Evolutionary conservation across 768 basidiomycete genomes (phyloP).

Genomic region (Gymnopilus junonius): DNA sequence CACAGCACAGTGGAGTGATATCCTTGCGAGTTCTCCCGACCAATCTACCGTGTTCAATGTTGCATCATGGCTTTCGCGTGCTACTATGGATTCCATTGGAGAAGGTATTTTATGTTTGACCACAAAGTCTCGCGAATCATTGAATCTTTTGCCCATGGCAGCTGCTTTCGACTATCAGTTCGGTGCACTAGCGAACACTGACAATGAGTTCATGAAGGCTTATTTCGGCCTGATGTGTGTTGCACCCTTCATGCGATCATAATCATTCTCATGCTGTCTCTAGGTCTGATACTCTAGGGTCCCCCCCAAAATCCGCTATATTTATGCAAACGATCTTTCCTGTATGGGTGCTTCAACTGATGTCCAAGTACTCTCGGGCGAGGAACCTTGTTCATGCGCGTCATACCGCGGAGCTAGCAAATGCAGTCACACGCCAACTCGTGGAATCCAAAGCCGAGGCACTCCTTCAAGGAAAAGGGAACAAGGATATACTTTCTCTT

Average conservation of each 20-base stretch:
- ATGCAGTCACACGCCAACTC: conserved; percentile 49
- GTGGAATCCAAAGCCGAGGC: conserved; percentile 53
- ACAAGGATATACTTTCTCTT: conserved; percentile 60
- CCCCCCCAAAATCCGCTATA: conserved; percentile 48
- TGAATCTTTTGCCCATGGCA: conserved; percentile 17
- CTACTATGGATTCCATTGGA: conserved; percentile 54
- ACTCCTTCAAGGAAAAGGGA: conserved; percentile 50
- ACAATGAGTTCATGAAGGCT: conserved; percentile 58
- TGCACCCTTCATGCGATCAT: background rate
- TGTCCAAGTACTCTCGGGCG: conserved; percentile 50
- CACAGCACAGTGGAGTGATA: conserved; percentile 54
- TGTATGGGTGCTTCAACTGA: conserved; percentile 45
- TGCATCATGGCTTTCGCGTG: conserved; percentile 52
- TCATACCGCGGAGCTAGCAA: conserved; percentile 46
- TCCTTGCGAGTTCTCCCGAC: conserved; percentile 44
- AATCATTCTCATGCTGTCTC: background rate
- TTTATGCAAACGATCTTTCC: conserved; percentile 56
- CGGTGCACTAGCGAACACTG: conserved; percentile 49
- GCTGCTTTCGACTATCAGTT: conserved; percentile 63
- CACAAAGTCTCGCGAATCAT: background rate
- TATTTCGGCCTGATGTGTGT: conserved; percentile 55
- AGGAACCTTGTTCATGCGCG: conserved; percentile 50
- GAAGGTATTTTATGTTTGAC: conserved; percentile 38
- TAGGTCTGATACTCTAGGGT: conserved; percentile 55
- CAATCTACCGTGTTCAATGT: conserved; percentile 50